Base-by-base conservation (phyloP, 805 yeast genomes). In the Schizosaccharomyces japonicus region DNA sequence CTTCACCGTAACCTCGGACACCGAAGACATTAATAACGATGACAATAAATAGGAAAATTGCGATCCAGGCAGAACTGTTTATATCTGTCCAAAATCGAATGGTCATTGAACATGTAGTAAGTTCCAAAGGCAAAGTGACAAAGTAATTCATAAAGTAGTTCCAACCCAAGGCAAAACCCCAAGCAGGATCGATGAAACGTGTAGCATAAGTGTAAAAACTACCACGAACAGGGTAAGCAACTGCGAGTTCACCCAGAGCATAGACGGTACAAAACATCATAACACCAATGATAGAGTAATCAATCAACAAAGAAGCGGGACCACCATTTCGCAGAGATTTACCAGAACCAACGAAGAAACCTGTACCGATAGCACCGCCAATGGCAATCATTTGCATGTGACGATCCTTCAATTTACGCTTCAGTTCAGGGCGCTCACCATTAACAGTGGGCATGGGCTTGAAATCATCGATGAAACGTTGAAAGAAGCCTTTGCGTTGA, bases 281-380 rank as follows among this genome's bases (percentile, higher is more conserved):
- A 8, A 63, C 51, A 23, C 76, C 77, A 50, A 73, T 66, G 48
- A 73, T 57, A 5, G 64, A 51, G 52, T 68, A 74, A 47, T 71
- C 66, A 40, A 74, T 60, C 39, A 74, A 58, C 55, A 73, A 57
- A 3, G 75, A 66, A 3, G 70, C 73, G 11, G 75, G 73, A 7
- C 76, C 76, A 44, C 73, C 75, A 11, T 53, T 60, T 26, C 65
- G 63, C 47, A 74, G 60, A 7, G 75, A 64, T 8, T 8, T 32
- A n/a, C 47, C 47, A 28, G 36, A 28, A 21, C 47, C 40, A 31
- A 75, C 63, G 56, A 72, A 75, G 29, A 75, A 60, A 54, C 80
- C 80, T 28, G 90, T 77, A 57, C 94, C 94, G 50, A 81, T 77
- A 47, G 87, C 78, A 48, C 92, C 85, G 49, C 90, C 92, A 48